Evolutionary conservation across 2,329 filamentous ascomycete genomes (phyloP), one percentile per base, ranked within the genome.

Genomic region (Zymoseptoria ardabiliae): DNA sequence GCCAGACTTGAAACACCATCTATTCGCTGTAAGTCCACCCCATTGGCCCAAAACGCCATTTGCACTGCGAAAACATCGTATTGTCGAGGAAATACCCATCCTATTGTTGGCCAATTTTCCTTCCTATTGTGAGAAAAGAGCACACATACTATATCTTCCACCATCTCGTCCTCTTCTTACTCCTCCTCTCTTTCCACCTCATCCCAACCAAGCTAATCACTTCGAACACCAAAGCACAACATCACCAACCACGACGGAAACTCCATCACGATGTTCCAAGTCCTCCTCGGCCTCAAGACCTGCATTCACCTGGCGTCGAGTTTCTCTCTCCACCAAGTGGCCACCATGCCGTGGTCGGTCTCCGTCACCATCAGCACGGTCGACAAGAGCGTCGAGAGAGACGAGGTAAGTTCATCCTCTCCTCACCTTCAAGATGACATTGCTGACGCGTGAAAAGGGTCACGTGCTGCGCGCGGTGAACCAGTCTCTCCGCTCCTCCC

Each of bases 21-120:
- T 62, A 11, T 23, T 58, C 19, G 56, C 56, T 30, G 56, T 58
- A 58, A 53, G 56, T 58, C 17, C 35, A 21, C 28, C 17, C 53
- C 56, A 58, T 53, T 58, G 53, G 56, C 30, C 54, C 22, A 21
- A 49, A 58, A 28, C 35, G 13, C 17, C 21, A 50, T 23, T 19
- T 41, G 25, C 51, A 50, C 56, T 53, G 51, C 56, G 22, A 45
- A 45, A 45, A 17, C 11, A n/a, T 45, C 35, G 35, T 45, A 45
- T 45, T 45, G 35, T 45, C 35, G 35, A n/a, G 35, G 17, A 58
- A 20, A n/a, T 6, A 58, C 13, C 41, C 21, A 49, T 25, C 30
- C 49, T 52, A 52, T 52, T 52, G 25, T 52, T 9, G 21, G 4
- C 5, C 23, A 13, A 52, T 57, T 52, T 25, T 41, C 28, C 55